Conservation (phyloP, 495 filamentous ascomycete genomes). For the Acidiella bohemica region DNA sequence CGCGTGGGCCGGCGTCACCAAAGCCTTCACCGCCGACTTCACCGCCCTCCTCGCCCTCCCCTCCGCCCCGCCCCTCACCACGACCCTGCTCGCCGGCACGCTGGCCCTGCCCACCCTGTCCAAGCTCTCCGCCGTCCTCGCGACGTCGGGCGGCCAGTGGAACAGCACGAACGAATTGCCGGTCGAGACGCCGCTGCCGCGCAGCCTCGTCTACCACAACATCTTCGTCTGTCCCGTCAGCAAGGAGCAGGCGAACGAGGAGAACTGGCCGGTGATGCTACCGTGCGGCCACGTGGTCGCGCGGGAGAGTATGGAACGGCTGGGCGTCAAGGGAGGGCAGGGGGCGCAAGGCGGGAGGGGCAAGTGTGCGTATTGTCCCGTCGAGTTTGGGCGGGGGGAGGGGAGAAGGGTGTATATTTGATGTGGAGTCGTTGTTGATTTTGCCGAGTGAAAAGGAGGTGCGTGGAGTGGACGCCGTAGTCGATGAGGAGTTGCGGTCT, state of each 20-base stretch:
- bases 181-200: conserved; percentile 78
- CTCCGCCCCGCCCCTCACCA: conserved; percentile 78
- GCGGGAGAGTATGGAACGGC: conserved; percentile 63
- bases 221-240: conserved; percentile 97
- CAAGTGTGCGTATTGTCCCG: conserved; percentile 96
- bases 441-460: too few species aligned
- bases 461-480: too few species aligned
- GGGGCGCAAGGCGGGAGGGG: conserved; percentile 59
- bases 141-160: conserved; percentile 84
- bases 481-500: too few species aligned
- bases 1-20: conserved; percentile 66
- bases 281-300: conserved; percentile 93
- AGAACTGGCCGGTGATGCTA: conserved; percentile 94
- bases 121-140: conserved; percentile 71
- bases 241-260: conserved; percentile 88
- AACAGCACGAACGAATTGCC: conserved; percentile 81
- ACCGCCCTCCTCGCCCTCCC: conserved; percentile 81
- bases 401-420: conserved; percentile 58
- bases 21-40: conserved; percentile 84
- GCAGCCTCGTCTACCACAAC: conserved; percentile 77
- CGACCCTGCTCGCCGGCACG: conserved; percentile 79
- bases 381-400: conserved; percentile 66
- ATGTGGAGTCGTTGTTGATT: background rate
- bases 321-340: too few species aligned
- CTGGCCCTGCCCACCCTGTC: conserved; percentile 76